Evolutionary conservation across 2,329 filamentous ascomycete genomes (phyloP).

Genomic region (Coccinonectria pachysandricola): DNA sequence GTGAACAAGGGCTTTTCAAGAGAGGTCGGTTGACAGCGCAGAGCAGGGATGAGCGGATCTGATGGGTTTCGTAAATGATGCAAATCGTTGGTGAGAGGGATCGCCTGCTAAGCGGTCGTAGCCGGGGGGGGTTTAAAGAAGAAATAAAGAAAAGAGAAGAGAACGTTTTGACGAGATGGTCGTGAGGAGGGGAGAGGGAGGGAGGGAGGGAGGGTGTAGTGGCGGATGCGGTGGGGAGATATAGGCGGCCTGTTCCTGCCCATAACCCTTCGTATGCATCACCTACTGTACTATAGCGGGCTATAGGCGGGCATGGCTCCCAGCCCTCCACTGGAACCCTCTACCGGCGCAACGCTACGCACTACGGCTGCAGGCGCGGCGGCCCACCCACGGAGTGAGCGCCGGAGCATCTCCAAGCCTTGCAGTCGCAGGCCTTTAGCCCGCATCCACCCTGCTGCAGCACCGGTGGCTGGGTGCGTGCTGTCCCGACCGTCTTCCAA

Average conservation of each 20-base stretch:
- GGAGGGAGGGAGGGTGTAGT: conserved; percentile 26
- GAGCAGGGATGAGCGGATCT: conserved; percentile 20
- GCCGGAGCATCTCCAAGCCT: too few species aligned
- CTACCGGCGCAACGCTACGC: too few species aligned
- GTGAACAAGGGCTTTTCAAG: too few species aligned
- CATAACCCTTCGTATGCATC: too few species aligned
- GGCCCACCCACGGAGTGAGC: conserved; percentile 17
- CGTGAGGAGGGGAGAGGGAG: conserved; percentile 37
- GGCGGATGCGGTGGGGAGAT: conserved; percentile 38
- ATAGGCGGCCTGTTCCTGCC: conserved; percentile 15
- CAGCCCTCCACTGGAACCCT: too few species aligned
- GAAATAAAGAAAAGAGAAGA: conserved; percentile 46
- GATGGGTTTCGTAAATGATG: conserved; percentile 8
- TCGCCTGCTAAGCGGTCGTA: conserved; percentile 50
- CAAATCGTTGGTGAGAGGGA: conserved; percentile 22
- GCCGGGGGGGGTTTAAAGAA: too few species aligned
- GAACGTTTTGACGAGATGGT: conserved; percentile 48
- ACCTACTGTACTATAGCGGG: too few species aligned
- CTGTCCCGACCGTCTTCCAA: too few species aligned
- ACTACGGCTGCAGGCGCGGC: conserved; percentile 8
- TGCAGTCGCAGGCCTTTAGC: too few species aligned
- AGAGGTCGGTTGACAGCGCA: conserved; percentile 36
- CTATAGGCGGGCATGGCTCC: too few species aligned
- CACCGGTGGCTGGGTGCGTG: too few species aligned
- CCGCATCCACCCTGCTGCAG: too few species aligned